Percentiles rank a stretch among this genome's conserved stretches.
phyloP scores from a whole-genome alignment of 257 asterid species.

The Solanum clarkiae region DNA sequence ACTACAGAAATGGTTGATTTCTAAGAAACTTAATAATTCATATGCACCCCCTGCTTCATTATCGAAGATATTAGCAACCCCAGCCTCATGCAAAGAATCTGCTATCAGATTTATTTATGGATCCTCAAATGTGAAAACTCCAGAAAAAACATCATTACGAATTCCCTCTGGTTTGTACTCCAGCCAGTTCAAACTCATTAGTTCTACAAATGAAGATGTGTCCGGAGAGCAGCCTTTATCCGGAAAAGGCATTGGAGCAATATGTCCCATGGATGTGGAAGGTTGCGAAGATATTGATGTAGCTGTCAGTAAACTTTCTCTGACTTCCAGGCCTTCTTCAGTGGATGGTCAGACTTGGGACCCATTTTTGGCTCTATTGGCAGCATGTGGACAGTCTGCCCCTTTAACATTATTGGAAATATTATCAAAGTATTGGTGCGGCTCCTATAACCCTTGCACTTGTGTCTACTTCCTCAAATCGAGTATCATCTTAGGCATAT shows the following conservation, averaged over 20 bases:
- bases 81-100: slow-evolving; percentile 23
- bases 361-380: slow-evolving; percentile 70
- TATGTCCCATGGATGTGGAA: slow-evolving; percentile 11
- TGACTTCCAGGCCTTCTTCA: slow-evolving; percentile 45
- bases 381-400: slow-evolving; percentile 77
- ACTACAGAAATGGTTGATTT: slow-evolving; percentile 62
- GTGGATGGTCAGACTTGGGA: slow-evolving; percentile 41
- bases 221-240: slow-evolving; percentile 9
- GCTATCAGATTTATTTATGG: slow-evolving; percentile 5
- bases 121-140: slow-evolving; percentile 17
- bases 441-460: neutral
- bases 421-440: slow-evolving; percentile 58
- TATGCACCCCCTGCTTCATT: slow-evolving; percentile 55
- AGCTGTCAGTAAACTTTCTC: slow-evolving; percentile 55
- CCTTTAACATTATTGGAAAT: slow-evolving; percentile 51
- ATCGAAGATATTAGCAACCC: slow-evolving; percentile 70
- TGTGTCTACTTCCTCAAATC: neutral
- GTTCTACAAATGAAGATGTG: slow-evolving; percentile 21
- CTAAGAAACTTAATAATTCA: slow-evolving; percentile 33
- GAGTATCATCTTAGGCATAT: neutral
- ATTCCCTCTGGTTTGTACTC: slow-evolving; percentile 21
- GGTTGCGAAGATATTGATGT: slow-evolving; percentile 45
- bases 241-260: neutral
- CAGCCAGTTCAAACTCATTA: slow-evolving; percentile 19
- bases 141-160: slow-evolving; percentile 16